phyloP scores from a whole-genome alignment of 2,329 filamentous ascomycete species.

The Xylaria sp. region DNA sequence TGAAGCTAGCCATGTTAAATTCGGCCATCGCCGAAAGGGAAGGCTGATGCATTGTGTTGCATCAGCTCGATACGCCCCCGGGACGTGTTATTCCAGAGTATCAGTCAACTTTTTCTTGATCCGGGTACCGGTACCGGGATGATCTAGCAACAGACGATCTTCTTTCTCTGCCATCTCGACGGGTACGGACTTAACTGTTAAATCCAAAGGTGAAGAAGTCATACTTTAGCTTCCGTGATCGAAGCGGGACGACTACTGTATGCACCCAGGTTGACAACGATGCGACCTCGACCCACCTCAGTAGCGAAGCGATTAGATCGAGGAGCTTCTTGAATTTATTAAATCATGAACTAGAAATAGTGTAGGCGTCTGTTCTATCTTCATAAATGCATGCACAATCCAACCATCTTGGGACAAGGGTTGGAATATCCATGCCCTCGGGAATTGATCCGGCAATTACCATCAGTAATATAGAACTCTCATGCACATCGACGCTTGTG shows the following conservation, averaged over 20 bases:
- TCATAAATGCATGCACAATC: constrained; percentile 23
- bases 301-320: constrained; percentile 16
- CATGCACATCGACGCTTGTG: constrained; percentile 25
- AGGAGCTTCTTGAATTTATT: constrained; percentile 13
- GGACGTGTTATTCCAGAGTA: constrained; percentile 11
- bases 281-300: constrained; percentile 11
- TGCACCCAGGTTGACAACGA: constrained; percentile 5
- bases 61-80: constrained; percentile 20
- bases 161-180: constrained; percentile 5
- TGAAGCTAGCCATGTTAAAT: constrained; percentile 3
- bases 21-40: constrained; percentile 34
- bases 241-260: constrained; percentile 1
- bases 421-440: constrained; percentile 17
- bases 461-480: constrained; percentile 31
- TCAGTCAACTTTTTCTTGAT: constrained; percentile 14
- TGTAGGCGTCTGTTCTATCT: constrained; percentile 6
- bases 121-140: constrained; percentile 6
- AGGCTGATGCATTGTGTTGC: constrained; percentile 26
- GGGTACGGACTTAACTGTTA: constrained; percentile 1
- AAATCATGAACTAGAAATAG: constrained; percentile 14
- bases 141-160: constrained; percentile 22
- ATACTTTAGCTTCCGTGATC: constrained; percentile 13
- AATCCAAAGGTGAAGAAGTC: constrained; percentile 26
- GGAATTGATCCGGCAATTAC: constrained; percentile 35
- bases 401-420: constrained; percentile 17